A percentile compares a stretch with the other conserved stretches of the same genome.
Evolutionary conservation across 352 stramenopile genomes (phyloP).

Genomic region (Phytophthora citricola): DNA sequence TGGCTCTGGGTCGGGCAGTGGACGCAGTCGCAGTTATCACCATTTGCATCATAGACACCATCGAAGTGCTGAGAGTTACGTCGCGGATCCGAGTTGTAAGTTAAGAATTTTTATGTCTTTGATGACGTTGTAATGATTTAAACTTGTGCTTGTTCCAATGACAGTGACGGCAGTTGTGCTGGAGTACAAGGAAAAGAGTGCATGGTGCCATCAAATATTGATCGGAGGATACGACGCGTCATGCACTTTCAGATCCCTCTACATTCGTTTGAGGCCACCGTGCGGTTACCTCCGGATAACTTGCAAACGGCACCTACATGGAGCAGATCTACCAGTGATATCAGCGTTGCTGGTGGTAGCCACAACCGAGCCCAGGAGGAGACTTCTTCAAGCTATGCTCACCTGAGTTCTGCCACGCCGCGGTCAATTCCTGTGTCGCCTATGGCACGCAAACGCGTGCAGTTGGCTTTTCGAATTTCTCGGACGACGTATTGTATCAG

Average conservation of each 20-base stretch:
- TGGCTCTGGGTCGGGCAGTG: slow-evolving; percentile 22
- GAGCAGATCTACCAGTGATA: slow-evolving; percentile 27
- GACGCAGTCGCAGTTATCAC: slow-evolving; percentile 40
- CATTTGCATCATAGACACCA: slow-evolving; percentile 43
- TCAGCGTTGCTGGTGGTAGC: slow-evolving; percentile 16
- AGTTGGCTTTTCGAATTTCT: slow-evolving; percentile 83
- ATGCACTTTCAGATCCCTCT: slow-evolving; percentile 91
- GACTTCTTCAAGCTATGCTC: slow-evolving; percentile 43
- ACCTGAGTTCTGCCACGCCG: slow-evolving; percentile 64
- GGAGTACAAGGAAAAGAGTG: slow-evolving; percentile 87
- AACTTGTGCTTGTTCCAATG: slow-evolving; percentile 9
- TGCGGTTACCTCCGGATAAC: slow-evolving; percentile 65
- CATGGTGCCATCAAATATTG: slow-evolving; percentile 83
- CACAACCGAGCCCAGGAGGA: slow-evolving; percentile 40
- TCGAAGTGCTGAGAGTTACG: slow-evolving; percentile 55
- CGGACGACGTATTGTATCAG: slow-evolving; percentile 86
- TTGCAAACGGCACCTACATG: slow-evolving; percentile 14
- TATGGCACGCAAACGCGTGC: slow-evolving; percentile 68
- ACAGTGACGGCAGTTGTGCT: slow-evolving; percentile 86
- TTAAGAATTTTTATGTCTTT: slow-evolving; percentile 27
- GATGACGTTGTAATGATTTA: slow-evolving; percentile 15
- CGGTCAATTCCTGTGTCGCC: slow-evolving; percentile 88
- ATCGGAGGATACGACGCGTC: slow-evolving; percentile 85
- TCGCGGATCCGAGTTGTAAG: slow-evolving; percentile 72
- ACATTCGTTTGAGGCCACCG: slow-evolving; percentile 85